Evolutionary conservation across 2,329 filamentous ascomycete genomes (phyloP), one percentile per base, ranked within the genome.

Genomic region (Phialophora tarda): DNA sequence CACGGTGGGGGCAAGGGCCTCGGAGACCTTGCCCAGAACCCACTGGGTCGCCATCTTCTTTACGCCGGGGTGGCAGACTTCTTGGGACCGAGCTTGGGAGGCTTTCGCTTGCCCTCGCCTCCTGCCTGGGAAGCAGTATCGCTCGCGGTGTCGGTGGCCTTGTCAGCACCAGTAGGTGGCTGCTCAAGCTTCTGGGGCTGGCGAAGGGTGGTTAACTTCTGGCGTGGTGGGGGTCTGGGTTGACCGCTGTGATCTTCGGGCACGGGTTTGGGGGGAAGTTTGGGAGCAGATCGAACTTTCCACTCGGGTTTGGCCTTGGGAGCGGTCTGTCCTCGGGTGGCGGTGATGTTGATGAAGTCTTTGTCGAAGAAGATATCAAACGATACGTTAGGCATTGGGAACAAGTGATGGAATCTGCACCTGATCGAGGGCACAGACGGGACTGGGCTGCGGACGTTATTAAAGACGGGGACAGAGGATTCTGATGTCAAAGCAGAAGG

Each of bases 321-420:
- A 44, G 71, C 71, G 48, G 63, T 69, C 26, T 71, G 65, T 53
- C 72, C 68, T 69, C 72, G 67, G 57, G 72, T 70, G 60, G 71
- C 71, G 59, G 72, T 73, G 67, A 74, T 62, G 64, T 74, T 74
- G 68, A 74, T 71, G 66, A 74, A 71, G 69, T 74, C 72, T 63
- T 72, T 70, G 62, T 74, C 71, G 34, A 71, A 74, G 61, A 73
- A 73, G 59, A 74, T 69, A 64, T 74, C 72, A 68, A 74, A 73
- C 10, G 71, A 73, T 69, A 74, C 67, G 71, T 74, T 74, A 71
- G 72, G 72, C 72, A 74, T 74, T 72, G 61, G 69, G 67, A 72
- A 72, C 30, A 41, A 58, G 5, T n/a, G 5, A 32, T 3, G 8
- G 47, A 50, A n/a, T 50, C 30, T 61, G 59, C 26, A 61, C 47